Percentiles rank a stretch among this genome's conserved stretches.
phyloP scores from a whole-genome alignment of 176 grass and related monocot species.

The Thalia dealbata region DNA sequence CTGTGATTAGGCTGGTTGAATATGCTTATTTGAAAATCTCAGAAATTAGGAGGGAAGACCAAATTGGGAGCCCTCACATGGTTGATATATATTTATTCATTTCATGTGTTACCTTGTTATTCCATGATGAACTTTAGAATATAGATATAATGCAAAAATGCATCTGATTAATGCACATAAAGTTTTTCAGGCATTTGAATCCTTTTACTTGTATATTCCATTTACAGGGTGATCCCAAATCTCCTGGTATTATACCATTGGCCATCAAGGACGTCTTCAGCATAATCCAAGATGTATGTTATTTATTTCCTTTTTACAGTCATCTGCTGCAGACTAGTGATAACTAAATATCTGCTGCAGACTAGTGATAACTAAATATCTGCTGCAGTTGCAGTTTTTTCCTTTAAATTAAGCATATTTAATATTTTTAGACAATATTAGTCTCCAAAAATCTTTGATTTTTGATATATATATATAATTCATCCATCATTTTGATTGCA shows the following conservation, averaged over 20 bases:
- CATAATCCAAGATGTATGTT: slow-evolving; percentile 33
- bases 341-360: background rate
- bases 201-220: background rate
- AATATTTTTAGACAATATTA: too few relatives aligned
- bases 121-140: background rate
- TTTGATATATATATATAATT: background rate
- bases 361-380: background rate
- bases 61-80: too few relatives aligned
- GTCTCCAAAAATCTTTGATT: background rate
- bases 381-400: background rate
- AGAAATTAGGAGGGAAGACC: too few relatives aligned
- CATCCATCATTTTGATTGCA: background rate
- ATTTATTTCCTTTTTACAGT: too few relatives aligned
- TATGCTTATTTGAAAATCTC: too few relatives aligned
- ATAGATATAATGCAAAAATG: background rate
- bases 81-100: too few relatives aligned
- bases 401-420: background rate
- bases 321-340: too few relatives aligned
- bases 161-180: background rate
- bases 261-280: slow-evolving; percentile 88
- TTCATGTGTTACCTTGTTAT: background rate
- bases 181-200: background rate
- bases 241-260: slow-evolving; percentile 59
- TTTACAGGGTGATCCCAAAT: slow-evolving; percentile 20
- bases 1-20: too few relatives aligned